Percentiles rank a stretch among this genome's conserved stretches.
Evolutionary conservation across 805 yeast species (phyloP).

Genomic region (Kluyveromyces starmeri): DNA sequence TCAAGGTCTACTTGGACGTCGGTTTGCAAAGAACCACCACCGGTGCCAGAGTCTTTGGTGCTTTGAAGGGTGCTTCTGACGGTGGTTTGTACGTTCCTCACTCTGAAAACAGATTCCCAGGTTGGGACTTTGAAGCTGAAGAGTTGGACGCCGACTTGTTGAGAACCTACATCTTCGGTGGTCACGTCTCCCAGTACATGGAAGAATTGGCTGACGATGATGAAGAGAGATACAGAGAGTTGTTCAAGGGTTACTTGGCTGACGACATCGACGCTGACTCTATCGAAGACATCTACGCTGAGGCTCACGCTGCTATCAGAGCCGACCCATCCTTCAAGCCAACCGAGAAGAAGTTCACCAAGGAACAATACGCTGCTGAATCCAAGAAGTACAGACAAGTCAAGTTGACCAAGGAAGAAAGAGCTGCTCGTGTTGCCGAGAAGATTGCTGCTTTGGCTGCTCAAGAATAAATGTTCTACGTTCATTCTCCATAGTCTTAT

Average conservation of each 20-base stretch:
- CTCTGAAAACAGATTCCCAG: slow-evolving; percentile 99
- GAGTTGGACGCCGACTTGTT: slow-evolving; percentile 95
- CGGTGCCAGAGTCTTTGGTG: slow-evolving; percentile 99
- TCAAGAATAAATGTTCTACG: slow-evolving; percentile 16
- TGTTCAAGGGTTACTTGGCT: slow-evolving; percentile 93
- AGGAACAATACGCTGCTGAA: slow-evolving; percentile 96
- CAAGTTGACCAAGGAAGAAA: slow-evolving; percentile 87
- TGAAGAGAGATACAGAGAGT: slow-evolving; percentile 96
- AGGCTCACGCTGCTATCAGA: slow-evolving; percentile 94
- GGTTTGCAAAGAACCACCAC: slow-evolving; percentile 99
- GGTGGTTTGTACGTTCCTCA: slow-evolving; percentile 99
- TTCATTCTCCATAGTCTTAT: too few species aligned
- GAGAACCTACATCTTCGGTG: slow-evolving; percentile 99
- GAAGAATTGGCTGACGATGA: slow-evolving; percentile 99
- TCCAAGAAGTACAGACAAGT: slow-evolving; percentile 83
- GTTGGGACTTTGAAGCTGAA: slow-evolving; percentile 98
- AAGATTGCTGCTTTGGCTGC: slow-evolving; percentile 87
- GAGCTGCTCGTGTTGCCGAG: slow-evolving; percentile 79
- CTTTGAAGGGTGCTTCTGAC: slow-evolving; percentile 99
- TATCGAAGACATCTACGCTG: slow-evolving; percentile 88
- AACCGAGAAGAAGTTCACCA: slow-evolving; percentile 87
- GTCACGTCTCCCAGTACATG: slow-evolving; percentile 99
- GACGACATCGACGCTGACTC: slow-evolving; percentile 97
- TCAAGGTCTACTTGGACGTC: slow-evolving; percentile 98
- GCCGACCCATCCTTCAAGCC: slow-evolving; percentile 89